Conservation (phyloP, 495 filamentous ascomycete genomes). For the Neurospora sp. region DNA sequence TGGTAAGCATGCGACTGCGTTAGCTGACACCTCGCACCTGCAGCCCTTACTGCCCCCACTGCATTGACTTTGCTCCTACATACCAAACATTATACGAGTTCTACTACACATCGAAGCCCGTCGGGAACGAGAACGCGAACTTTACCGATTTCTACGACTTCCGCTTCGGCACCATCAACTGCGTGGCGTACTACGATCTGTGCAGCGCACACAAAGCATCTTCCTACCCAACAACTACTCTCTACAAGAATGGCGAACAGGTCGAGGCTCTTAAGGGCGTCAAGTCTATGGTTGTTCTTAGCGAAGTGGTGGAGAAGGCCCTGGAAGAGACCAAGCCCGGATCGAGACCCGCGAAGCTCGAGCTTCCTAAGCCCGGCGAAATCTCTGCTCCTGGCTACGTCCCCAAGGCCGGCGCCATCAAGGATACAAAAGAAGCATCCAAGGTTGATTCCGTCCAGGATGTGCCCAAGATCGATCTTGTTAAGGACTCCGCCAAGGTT, state of each 20-base stretch:
- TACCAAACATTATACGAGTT: conserved; percentile 94
- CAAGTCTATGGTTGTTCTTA: conserved; percentile 51
- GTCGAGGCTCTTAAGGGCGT: conserved; percentile 50
- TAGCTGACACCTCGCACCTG: background rate
- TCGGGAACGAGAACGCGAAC: conserved; percentile 20
- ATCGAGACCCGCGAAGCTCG: conserved; percentile 49
- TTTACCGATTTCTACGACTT: conserved; percentile 77
- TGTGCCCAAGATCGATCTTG: background rate
- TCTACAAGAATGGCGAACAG: conserved; percentile 73
- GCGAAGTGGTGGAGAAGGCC: conserved; percentile 61
- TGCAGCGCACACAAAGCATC: conserved; percentile 56
- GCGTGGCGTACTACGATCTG: conserved; percentile 63
- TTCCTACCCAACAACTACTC: conserved; percentile 62
- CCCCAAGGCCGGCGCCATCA: background rate
- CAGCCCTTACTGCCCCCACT: conserved; percentile 66
- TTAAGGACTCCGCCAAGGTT: conserved; percentile 2
- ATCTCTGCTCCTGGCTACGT: conserved; percentile 2
- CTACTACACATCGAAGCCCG: conserved; percentile 85
- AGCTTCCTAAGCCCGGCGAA: conserved; percentile 31
- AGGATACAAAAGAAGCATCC: background rate
- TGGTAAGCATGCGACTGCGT: background rate
- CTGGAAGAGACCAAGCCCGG: conserved; percentile 73
- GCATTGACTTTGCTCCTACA: conserved; percentile 65
- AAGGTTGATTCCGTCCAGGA: conserved; percentile 3
- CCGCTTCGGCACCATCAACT: conserved; percentile 78